These are phyloP conservation scores for Pichia scutulata DNA, from an alignment of 805 yeast species.

Conservation along the genomic window DNA sequence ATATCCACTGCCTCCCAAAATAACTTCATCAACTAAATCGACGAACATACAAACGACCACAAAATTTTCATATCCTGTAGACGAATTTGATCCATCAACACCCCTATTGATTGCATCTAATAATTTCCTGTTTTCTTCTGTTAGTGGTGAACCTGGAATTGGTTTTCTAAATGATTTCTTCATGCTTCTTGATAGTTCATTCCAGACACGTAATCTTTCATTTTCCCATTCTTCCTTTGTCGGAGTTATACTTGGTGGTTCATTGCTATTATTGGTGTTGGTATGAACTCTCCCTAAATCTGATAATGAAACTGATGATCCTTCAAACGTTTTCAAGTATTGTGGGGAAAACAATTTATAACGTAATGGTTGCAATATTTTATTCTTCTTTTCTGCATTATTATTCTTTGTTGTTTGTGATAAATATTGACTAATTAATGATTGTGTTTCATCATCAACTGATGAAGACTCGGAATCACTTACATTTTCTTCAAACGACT, in stretches of 20 bases:
- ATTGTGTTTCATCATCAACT: conserved; percentile 11
- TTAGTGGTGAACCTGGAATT: conserved; percentile 54
- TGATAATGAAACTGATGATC: conserved; percentile 11
- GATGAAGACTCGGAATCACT: conserved; percentile 4
- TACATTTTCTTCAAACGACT: neutral
- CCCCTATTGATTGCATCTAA: conserved; percentile 73
- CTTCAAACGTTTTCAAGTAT: conserved; percentile 9
- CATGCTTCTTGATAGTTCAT: conserved; percentile 44
- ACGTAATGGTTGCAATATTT: conserved; percentile 12
- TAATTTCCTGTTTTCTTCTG: conserved; percentile 43
- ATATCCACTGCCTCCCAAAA: conserved; percentile 41
- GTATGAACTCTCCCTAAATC: conserved; percentile 7
- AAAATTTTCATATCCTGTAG: conserved; percentile 56
- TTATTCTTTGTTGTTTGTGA: conserved; percentile 2
- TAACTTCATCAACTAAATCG: conserved; percentile 63
- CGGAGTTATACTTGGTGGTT: conserved; percentile 33
- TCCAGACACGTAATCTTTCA: conserved; percentile 63
- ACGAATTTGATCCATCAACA: conserved; percentile 60
- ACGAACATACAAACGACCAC: conserved; percentile 62
- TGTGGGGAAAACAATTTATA: conserved; percentile 17
- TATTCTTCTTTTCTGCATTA: neutral
- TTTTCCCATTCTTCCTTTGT: conserved; percentile 55
- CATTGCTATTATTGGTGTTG: neutral
- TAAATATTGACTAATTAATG: conserved; percentile 7
- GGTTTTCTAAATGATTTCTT: conserved; percentile 69